phyloP scores from a whole-genome alignment of 176 grass and related monocot species.

The Zizania latifolia region DNA sequence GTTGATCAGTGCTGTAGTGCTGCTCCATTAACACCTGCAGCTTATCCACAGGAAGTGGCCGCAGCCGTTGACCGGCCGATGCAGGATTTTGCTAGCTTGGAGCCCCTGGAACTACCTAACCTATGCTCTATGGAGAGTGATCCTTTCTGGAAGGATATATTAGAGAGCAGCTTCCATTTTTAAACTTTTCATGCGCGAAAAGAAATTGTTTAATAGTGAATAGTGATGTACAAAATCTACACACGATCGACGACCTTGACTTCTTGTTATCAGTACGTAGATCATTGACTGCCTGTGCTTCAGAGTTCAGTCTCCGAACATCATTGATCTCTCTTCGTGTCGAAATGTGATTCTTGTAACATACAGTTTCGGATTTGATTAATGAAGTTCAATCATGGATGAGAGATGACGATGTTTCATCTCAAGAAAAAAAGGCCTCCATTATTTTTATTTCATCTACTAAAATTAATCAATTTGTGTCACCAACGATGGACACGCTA shows the following conservation, averaged over 20 bases:
- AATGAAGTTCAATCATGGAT: background rate
- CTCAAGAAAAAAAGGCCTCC: background rate
- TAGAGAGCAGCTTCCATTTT: constrained; percentile 20
- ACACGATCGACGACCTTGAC: background rate
- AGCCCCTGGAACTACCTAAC: constrained; percentile 6
- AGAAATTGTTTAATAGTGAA: background rate
- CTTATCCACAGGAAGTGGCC: background rate
- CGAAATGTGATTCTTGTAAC: background rate
- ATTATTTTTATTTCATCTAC: too few relatives aligned
- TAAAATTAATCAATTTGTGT: too few relatives aligned
- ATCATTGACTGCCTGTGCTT: background rate
- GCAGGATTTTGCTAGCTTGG: constrained; percentile 18
- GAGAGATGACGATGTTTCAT: background rate
- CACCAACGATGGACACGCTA: too few relatives aligned
- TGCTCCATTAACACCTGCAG: background rate
- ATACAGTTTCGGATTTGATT: background rate
- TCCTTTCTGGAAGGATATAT: constrained; percentile 32
- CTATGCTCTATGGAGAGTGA: constrained; percentile 30
- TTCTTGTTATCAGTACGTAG: background rate
- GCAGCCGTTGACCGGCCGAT: background rate
- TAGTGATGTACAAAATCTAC: constrained; percentile 8
- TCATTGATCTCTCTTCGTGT: background rate
- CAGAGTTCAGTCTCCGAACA: background rate
- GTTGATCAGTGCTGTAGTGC: background rate
- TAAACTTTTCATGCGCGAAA: background rate